Conservation (phyloP, 441 rosid species). For the Pelargonium australe region DNA sequence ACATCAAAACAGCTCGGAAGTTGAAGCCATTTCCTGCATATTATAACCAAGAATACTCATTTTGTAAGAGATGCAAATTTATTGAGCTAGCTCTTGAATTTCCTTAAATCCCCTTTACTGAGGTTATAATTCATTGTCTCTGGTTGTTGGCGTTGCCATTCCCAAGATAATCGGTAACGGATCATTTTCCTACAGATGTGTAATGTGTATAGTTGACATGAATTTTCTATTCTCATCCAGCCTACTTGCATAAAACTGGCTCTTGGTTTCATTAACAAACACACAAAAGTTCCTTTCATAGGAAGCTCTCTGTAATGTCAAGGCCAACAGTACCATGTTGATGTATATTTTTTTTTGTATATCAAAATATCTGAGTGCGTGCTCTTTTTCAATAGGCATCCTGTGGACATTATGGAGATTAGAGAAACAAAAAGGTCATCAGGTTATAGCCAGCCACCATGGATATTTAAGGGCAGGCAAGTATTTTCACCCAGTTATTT, state of each 20-base stretch:
- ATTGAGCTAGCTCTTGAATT: not conserved
- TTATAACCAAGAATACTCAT: not conserved
- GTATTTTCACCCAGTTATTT: slow-evolving; percentile 11
- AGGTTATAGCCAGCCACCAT: slow-evolving; percentile 79
- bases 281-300: not conserved
- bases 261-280: not conserved
- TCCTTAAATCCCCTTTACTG: not conserved
- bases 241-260: slow-evolving; percentile 12
- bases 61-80: not conserved
- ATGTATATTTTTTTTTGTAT: slow-evolving; percentile 8
- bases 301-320: not conserved
- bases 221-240: slow-evolving; percentile 8
- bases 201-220: not conserved
- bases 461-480: slow-evolving; percentile 95
- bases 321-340: not conserved
- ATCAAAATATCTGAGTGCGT: slow-evolving; percentile 11
- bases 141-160: not conserved
- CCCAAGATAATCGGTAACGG: not conserved
- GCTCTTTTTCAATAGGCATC: slow-evolving; percentile 9
- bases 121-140: not conserved
- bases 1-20: not conserved
- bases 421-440: slow-evolving; percentile 36
- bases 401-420: slow-evolving; percentile 34
- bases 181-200: not conserved
- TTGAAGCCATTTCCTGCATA: not conserved